Percentiles rank a stretch among this genome's conserved stretches.
These are phyloP conservation scores for Paracoccidioides brasiliensis DNA, from an alignment of 2,329 filamentous ascomycete genomes.

Conservation along the genomic window DNA sequence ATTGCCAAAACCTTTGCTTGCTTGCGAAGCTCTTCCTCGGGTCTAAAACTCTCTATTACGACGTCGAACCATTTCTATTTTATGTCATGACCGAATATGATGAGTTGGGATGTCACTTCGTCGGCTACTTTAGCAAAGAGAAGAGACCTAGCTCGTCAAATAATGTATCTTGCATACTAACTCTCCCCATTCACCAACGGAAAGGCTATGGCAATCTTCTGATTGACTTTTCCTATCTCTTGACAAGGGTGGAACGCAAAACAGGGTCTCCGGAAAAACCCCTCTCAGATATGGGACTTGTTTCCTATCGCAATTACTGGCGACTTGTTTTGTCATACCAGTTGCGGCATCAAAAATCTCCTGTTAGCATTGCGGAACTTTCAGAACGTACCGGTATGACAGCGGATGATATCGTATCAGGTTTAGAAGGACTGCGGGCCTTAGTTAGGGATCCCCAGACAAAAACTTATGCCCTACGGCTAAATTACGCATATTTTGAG, in stretches of 20 bases:
- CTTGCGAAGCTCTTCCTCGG: slow-evolving; percentile 93
- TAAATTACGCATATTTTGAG: slow-evolving; percentile 73
- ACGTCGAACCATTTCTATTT: slow-evolving; percentile 97
- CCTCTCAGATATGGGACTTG: slow-evolving; percentile 91
- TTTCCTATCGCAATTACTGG: slow-evolving; percentile 98
- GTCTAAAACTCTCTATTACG: slow-evolving; percentile 97
- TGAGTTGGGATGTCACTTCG: slow-evolving; percentile 80
- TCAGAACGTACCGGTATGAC: slow-evolving; percentile 91
- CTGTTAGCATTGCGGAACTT: slow-evolving; percentile 40
- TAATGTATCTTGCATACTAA: slow-evolving; percentile 95
- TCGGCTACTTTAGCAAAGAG: slow-evolving; percentile 99
- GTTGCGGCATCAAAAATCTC: slow-evolving; percentile 50
- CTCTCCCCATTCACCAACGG: slow-evolving; percentile 88
- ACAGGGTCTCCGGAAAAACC: slow-evolving; percentile 95
- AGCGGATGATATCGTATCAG: slow-evolving; percentile 88
- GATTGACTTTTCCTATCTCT: slow-evolving; percentile 95
- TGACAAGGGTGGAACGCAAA: slow-evolving; percentile 85
- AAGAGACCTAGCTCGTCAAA: slow-evolving; percentile 90
- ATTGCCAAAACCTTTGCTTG: slow-evolving; percentile 91
- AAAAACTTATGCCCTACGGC: slow-evolving; percentile 73
- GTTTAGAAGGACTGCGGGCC: slow-evolving; percentile 76
- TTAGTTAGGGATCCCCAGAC: slow-evolving; percentile 82
- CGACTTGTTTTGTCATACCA: slow-evolving; percentile 77
- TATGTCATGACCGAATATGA: slow-evolving; percentile 92
- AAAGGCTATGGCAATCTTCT: slow-evolving; percentile 94